Percentiles rank a stretch among this genome's conserved stretches.
These are phyloP conservation scores for Avena atlantica DNA, from an alignment of 176 grass and related monocot species.

Conservation along the genomic window DNA sequence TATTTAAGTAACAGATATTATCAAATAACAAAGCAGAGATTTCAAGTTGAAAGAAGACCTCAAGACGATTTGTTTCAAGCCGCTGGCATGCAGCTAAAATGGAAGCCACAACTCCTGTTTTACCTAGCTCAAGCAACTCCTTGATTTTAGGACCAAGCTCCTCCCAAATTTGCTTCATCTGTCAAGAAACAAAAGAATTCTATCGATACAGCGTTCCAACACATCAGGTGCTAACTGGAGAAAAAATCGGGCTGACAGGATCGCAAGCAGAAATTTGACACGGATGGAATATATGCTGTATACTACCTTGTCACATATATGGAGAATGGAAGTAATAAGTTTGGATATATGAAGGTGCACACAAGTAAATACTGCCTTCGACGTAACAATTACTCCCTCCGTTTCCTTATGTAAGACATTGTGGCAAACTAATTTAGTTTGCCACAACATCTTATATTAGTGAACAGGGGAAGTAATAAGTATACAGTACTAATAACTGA, in stretches of 20 bases:
- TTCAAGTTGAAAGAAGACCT: constrained; percentile 55
- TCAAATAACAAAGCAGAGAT: constrained; percentile 34
- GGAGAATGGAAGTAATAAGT: background rate
- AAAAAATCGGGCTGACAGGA: constrained; percentile 21
- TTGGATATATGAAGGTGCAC: background rate
- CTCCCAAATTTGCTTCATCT: constrained; percentile 87
- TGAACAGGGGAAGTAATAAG: background rate
- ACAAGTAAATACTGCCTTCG: background rate
- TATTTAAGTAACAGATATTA: background rate
- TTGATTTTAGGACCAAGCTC: constrained; percentile 87
- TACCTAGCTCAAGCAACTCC: constrained; percentile 85
- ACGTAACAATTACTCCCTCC: background rate
- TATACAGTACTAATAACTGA: background rate
- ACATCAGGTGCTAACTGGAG: background rate
- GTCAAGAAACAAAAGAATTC: constrained; percentile 34
- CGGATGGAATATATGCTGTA: background rate
- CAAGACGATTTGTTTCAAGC: constrained; percentile 71
- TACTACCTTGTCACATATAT: constrained; percentile 6
- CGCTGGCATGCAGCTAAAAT: constrained; percentile 77
- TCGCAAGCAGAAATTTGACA: background rate
- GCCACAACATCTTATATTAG: no score
- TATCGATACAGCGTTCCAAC: constrained; percentile 21
- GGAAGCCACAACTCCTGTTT: constrained; percentile 82
- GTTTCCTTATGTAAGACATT: no score
- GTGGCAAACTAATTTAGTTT: no score